These are phyloP conservation scores for Clonostachys rosea DNA, from an alignment of 2,329 filamentous ascomycete genomes.

Conservation along the genomic window DNA sequence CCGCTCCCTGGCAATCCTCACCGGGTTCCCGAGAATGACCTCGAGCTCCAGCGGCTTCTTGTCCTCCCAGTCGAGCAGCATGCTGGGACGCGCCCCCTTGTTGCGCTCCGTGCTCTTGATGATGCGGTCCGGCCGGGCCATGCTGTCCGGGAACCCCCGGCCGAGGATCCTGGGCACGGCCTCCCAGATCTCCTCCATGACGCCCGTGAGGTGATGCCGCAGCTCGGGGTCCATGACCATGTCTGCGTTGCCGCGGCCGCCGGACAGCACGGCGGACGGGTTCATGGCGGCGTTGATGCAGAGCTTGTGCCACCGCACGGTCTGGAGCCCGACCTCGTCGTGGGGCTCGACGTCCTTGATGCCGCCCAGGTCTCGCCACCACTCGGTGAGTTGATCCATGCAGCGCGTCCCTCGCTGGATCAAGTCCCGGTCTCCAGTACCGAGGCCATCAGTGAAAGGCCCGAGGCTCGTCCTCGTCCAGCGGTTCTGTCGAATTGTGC, in stretches of 20 bases:
- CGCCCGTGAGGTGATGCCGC: constrained; percentile 52
- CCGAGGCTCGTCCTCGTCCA: constrained; percentile 71
- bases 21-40: constrained; percentile 68
- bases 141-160: constrained; percentile 46
- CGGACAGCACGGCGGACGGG: constrained; percentile 63
- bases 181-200: constrained; percentile 67
- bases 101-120: constrained; percentile 60
- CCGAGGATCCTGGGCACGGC: constrained; percentile 61
- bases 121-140: constrained; percentile 60
- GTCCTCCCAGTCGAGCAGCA: constrained; percentile 67
- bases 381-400: constrained; percentile 44
- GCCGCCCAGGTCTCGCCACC: constrained; percentile 50
- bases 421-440: constrained; percentile 22
- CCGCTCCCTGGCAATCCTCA: constrained; percentile 56
- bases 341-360: constrained; percentile 63
- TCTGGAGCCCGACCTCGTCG: constrained; percentile 62
- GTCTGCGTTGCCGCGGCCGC: constrained; percentile 58
- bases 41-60: constrained; percentile 65
- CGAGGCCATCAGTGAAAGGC: constrained; percentile 51
- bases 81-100: constrained; percentile 58
- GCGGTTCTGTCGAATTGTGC: constrained; percentile 63
- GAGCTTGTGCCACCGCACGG: constrained; percentile 72
- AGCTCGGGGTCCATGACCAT: constrained; percentile 63
- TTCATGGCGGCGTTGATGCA: constrained; percentile 76
- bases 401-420: constrained; percentile 27